Conservation (phyloP, 768 basidiomycete species). For the Xerocomellus chrysenteron region DNA sequence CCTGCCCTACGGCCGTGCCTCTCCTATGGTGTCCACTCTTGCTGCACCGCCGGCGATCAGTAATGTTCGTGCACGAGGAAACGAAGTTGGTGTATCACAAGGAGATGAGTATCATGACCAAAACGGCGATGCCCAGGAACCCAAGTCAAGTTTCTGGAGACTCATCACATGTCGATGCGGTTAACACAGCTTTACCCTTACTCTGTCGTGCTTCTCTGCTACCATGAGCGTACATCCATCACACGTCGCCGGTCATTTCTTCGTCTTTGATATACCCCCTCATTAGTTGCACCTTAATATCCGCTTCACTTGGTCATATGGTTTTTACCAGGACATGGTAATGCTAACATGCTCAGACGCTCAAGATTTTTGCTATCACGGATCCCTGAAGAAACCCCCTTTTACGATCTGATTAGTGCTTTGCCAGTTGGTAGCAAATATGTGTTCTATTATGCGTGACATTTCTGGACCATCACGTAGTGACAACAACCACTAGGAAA, state of each 20-base stretch:
- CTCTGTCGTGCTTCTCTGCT: constrained; percentile 21
- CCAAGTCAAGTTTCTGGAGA: constrained; percentile 57
- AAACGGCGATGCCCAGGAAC: constrained; percentile 51
- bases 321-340: constrained; percentile 29
- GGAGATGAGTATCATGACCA: constrained; percentile 59
- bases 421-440: constrained; percentile 27
- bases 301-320: constrained; percentile 35
- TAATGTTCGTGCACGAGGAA: constrained; percentile 67
- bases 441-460: constrained; percentile 15
- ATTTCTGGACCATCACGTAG: neutral
- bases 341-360: constrained; percentile 26
- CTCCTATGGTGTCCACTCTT: constrained; percentile 76
- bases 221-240: constrained; percentile 27
- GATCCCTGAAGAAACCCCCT: constrained; percentile 18
- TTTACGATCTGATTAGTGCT: constrained; percentile 34
- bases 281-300: constrained; percentile 37
- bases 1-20: constrained; percentile 71
- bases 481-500: constrained; percentile 3
- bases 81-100: constrained; percentile 65
- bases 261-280: constrained; percentile 36
- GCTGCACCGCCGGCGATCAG: constrained; percentile 73
- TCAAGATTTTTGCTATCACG: constrained; percentile 25
- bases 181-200: constrained; percentile 25
- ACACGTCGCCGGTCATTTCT: constrained; percentile 36
- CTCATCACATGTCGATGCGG: constrained; percentile 81